Base-by-base conservation (phyloP, 768 basidiomycete genomes). In the Termitomyces heimii region DNA sequence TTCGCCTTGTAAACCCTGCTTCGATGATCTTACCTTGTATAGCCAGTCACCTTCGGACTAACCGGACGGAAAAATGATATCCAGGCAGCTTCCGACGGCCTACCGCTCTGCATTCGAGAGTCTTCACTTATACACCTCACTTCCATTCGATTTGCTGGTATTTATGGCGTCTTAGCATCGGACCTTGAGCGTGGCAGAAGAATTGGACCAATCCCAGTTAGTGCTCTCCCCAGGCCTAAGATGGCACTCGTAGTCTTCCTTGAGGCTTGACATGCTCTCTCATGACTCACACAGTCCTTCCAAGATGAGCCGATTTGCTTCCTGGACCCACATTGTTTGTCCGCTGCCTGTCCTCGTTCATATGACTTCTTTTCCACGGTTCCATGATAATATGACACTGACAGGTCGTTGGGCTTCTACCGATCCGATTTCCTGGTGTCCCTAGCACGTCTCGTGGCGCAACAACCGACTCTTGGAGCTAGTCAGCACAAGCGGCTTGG, bases 121-220 rank as follows among this genome's bases (percentile, higher is more conserved):
- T 7, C 31, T 31, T 31, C 31, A 31, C 13, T 13, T 39, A 29
- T n/a, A 35, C 43, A 49, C 47, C 54, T 28, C 34, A 10, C 24
- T 10, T 51, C 40, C 6, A 37, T 52, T 51, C 50, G 61, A 59
- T 61, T 61, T 44, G 53, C 56, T 51, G 39, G 53, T 47, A 40
- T 51, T 54, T 50, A 26, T 42, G 39, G 20, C 20, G 46, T 55
- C 52, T 55, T 31, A 20, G 52, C 58, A 52, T 37, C 39, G 20
- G 55, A 47, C 48, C n/a, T 40, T 39, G 26, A 12, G 37, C 43
- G 14, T 44, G 45, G 26, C 34, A 50, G 28, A 31, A 29, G 42
- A 16, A 16, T 32, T 50, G 26, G 56, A 35, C 6, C 12, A 37
- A 53, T 13, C 39, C 34, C 54, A 43, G 14, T 53, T 53, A 8